Evolutionary conservation across 2,329 filamentous ascomycete species (phyloP), one percentile per base, ranked within the genome.

Genomic region (Ilyonectria mors-panacis): DNA sequence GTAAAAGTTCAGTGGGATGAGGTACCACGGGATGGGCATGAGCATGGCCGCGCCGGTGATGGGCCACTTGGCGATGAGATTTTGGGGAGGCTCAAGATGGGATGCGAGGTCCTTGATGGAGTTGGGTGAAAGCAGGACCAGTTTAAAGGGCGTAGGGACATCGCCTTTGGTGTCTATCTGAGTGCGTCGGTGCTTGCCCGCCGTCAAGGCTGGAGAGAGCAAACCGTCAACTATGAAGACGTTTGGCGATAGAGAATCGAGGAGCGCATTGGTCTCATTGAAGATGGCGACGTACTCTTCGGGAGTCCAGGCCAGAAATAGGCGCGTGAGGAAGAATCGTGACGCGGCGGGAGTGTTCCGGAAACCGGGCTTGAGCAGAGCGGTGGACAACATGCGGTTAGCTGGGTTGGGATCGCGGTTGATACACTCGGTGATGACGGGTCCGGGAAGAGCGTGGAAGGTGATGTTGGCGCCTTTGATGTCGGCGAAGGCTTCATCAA

Each of bases 51-150:
- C 45, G 23, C 45, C 45, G 13, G 45, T 48, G 4, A 48, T 8
- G 13, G 45, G 45, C 45, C 45, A 48, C 21, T 48, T 48, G 45
- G 45, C 9, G 23, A 48, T 48, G 45, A 48, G 45, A 23, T 48
- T 48, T 15, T 48, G 6, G 13, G 45, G 45, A 3, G 45, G 45
- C 17, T 48, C 45, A 23, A 30, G 51, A 58, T 53, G 21, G 54
- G 55, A 10, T 62, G 61, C 61, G 45, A 64, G 21, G 28, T 64
- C 61, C 30, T 64, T 64, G 37, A 64, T 64, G 15, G 61, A 53
- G 45, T 64, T 64, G 28, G 61, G 61, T 12, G 61, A 35, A 10
- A 64, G 21, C 5, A 64, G 44, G 21, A 64, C 61, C 61, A 64
- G 15, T 45, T 45, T 2, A 44, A 48, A 48, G 23, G 45, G 45